A percentile compares a stretch with the other conserved stretches of the same genome.
These are phyloP conservation scores for Colletotrichum sp. DNA, from an alignment of 2,329 filamentous ascomycete species.

Conservation along the genomic window DNA sequence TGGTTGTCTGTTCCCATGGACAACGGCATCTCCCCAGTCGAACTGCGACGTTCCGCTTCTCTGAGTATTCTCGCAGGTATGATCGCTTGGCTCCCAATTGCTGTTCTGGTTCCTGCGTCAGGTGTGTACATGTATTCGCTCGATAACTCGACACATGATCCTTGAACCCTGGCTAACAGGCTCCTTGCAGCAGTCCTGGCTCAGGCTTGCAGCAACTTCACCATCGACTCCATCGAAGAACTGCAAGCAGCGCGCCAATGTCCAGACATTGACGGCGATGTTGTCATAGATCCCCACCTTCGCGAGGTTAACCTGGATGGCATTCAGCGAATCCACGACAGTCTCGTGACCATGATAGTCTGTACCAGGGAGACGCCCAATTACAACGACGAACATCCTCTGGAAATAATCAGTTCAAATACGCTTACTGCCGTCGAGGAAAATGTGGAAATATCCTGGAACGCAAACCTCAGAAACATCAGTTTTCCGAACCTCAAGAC, in stretches of 20 bases:
- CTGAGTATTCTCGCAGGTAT: too few relatives aligned
- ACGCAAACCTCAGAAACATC: neutral
- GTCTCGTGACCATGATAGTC: neutral
- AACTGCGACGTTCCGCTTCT: too few relatives aligned
- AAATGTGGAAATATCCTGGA: neutral
- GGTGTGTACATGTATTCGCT: too few relatives aligned
- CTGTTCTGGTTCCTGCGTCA: too few relatives aligned
- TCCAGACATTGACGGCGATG: neutral
- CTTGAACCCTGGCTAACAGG: neutral
- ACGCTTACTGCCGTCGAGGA: neutral
- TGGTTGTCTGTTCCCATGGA: too few relatives aligned
- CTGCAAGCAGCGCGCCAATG: neutral
- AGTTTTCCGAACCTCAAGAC: neutral
- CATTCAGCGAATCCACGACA: neutral
- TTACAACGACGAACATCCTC: too few relatives aligned
- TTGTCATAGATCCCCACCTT: neutral
- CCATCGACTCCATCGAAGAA: neutral
- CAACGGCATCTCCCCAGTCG: too few relatives aligned
- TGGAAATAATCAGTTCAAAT: neutral
- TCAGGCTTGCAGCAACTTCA: neutral
- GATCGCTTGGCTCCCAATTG: too few relatives aligned
- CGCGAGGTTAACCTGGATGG: neutral
- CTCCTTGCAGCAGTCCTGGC: neutral
- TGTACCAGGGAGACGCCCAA: too few relatives aligned
- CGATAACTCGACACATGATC: too few relatives aligned